phyloP scores from a whole-genome alignment of 192 early-diverging fungal genomes.

The Funneliformis geosporum region DNA sequence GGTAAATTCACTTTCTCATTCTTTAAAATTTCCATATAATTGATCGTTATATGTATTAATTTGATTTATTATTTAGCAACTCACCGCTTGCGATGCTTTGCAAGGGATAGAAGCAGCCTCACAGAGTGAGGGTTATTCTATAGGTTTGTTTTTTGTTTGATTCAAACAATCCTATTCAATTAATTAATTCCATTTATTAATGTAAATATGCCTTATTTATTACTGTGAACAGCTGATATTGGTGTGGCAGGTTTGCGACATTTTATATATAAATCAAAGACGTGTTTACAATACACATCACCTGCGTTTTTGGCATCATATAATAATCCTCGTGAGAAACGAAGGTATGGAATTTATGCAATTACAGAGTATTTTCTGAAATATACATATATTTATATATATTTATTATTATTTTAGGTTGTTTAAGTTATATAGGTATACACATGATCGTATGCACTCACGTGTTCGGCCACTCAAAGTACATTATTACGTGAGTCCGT shows the following conservation, averaged over 20 bases:
- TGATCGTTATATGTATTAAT: background rate
- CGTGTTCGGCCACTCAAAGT: constrained; percentile 55
- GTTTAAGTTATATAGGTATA: constrained; percentile 60
- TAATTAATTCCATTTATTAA: background rate
- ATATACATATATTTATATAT: background rate
- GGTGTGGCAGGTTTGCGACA: constrained; percentile 70
- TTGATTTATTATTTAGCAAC: constrained; percentile 37
- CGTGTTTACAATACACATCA: constrained; percentile 66
- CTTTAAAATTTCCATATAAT: background rate
- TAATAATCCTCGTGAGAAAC: constrained; percentile 49
- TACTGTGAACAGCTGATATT: constrained; percentile 48
- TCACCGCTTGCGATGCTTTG: background rate
- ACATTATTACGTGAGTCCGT: constrained; percentile 49
- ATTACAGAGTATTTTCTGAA: background rate
- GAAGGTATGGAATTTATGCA: constrained; percentile 48
- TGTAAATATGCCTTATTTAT: background rate
- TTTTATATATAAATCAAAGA: constrained; percentile 69
- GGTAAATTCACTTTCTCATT: constrained; percentile 40
- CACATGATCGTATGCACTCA: constrained; percentile 59
- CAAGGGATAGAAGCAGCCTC: constrained; percentile 42
- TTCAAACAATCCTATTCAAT: background rate
- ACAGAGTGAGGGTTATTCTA: constrained; percentile 37
- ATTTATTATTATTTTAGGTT: constrained; percentile 39
- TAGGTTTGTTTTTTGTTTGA: background rate
- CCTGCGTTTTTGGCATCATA: constrained; percentile 63